phyloP scores from a whole-genome alignment of 176 grass and related monocot genomes.

The Alopecurus myosuroides region DNA sequence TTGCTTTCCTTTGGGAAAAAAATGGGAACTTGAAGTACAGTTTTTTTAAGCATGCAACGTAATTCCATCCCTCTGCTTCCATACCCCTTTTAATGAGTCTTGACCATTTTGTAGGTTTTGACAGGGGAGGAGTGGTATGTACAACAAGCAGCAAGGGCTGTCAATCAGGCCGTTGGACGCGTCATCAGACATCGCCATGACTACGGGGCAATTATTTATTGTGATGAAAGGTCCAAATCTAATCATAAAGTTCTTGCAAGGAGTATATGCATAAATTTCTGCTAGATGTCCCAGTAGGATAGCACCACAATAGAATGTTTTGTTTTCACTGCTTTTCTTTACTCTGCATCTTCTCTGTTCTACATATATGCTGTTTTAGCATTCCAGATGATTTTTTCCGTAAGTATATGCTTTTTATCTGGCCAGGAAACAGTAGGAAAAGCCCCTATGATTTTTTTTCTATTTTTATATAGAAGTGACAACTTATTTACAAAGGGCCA shows the following conservation, averaged over 20 bases:
- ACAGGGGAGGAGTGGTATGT: constrained; percentile 90
- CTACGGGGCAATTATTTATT: constrained; percentile 97
- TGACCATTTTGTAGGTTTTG: constrained; percentile 56
- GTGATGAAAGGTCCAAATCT: constrained; percentile 80
- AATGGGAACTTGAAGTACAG: not conserved
- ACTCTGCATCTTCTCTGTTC: not conserved
- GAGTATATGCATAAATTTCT: constrained; percentile 23
- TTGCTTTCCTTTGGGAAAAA: not conserved
- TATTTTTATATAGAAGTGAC: not conserved
- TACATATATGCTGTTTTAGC: not conserved
- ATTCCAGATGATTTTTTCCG: not conserved
- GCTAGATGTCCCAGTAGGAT: constrained; percentile 15
- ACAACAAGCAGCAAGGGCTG: constrained; percentile 93
- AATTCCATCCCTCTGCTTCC: constrained; percentile 4
- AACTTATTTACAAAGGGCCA: no score
- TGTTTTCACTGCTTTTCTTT: not conserved
- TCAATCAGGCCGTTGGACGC: constrained; percentile 95
- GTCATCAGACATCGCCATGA: constrained; percentile 92
- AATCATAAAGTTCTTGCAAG: constrained; percentile 2
- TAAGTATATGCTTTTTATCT: not conserved
- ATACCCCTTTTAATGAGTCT: not conserved
- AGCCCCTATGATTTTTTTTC: not conserved
- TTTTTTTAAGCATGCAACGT: not conserved
- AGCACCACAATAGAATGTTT: constrained; percentile 9
- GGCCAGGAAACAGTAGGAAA: not conserved